Evolutionary conservation across 1,139 yeast genomes (phyloP).

Genomic region (Kodamaea suecica): DNA sequence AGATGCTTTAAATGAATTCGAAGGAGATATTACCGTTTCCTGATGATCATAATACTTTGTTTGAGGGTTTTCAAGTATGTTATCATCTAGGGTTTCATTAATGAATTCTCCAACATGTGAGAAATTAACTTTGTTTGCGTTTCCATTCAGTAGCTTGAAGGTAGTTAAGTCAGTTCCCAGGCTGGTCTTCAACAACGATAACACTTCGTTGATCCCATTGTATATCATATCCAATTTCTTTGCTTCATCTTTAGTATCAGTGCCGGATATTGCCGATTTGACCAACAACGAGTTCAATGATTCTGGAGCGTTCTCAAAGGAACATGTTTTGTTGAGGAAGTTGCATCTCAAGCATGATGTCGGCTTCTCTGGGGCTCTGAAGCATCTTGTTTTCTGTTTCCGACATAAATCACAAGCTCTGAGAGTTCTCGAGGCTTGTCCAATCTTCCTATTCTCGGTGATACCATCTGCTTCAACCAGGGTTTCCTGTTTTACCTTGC

Average conservation of each 20-base stretch:
- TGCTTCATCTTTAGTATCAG: slow-evolving; percentile 1
- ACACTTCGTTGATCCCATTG: slow-evolving; percentile 32
- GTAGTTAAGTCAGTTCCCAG: background rate
- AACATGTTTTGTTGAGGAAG: slow-evolving; percentile 49
- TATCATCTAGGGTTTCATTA: too few relatives aligned
- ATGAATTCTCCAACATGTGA: too few relatives aligned
- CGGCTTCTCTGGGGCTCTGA: slow-evolving; percentile 44
- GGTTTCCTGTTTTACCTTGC: slow-evolving; percentile 1
- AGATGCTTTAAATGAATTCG: slow-evolving; percentile 42
- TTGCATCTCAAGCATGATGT: slow-evolving; percentile 55
- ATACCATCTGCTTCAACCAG: slow-evolving; percentile 2
- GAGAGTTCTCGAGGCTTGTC: slow-evolving; percentile 44
- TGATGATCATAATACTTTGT: slow-evolving; percentile 5
- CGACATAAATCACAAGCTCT: slow-evolving; percentile 62
- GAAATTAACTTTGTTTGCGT: background rate
- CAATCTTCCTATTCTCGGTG: slow-evolving; percentile 12
- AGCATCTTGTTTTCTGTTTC: slow-evolving; percentile 61
- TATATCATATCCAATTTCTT: slow-evolving; percentile 27
- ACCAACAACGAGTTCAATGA: background rate
- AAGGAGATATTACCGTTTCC: slow-evolving; percentile 21
- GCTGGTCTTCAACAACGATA: slow-evolving; percentile 20
- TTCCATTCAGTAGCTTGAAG: background rate
- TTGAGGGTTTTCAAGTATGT: too few relatives aligned
- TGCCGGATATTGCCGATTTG: slow-evolving; percentile 8
- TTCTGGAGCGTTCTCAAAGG: slow-evolving; percentile 37